Conservation (phyloP, 345 rosid species). For the Hypericum perforatum region DNA sequence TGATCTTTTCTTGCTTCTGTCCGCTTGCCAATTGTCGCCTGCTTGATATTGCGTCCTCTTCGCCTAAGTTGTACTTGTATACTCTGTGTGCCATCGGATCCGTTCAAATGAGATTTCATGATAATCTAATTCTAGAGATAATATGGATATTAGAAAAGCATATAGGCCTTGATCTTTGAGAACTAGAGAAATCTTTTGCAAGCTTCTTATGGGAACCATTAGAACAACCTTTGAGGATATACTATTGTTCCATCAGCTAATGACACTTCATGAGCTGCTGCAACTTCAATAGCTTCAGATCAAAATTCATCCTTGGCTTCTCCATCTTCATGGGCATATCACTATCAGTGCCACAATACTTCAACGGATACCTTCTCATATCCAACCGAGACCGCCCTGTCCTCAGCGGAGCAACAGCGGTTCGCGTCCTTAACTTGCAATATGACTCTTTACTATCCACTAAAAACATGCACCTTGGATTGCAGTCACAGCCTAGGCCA, state of each 20-base stretch:
- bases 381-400: constrained; percentile 70
- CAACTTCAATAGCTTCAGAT: constrained; percentile 48
- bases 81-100: background rate
- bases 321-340: constrained; percentile 46
- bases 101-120: too few species aligned
- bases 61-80: constrained; percentile 63
- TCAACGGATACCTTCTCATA: constrained; percentile 35
- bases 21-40: constrained; percentile 70
- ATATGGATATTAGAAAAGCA: too few species aligned
- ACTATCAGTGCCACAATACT: constrained; percentile 45
- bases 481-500: constrained; percentile 48
- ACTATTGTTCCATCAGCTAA: too few species aligned
- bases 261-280: too few species aligned
- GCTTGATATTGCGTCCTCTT: constrained; percentile 77
- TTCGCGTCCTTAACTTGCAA: constrained; percentile 15
- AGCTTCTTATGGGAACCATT: too few species aligned
- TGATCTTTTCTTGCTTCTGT: constrained; percentile 90
- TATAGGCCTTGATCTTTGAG: too few species aligned
- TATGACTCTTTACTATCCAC: background rate
- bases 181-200: too few species aligned
- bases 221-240: too few species aligned
- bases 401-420: constrained; percentile 51
- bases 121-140: too few species aligned
- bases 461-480: too few species aligned
- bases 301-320: constrained; percentile 47